These are phyloP conservation scores for Amoeboaphelidium occidentale DNA, from an alignment of 371 early-diverging fungal genomes.

Conservation along the genomic window DNA sequence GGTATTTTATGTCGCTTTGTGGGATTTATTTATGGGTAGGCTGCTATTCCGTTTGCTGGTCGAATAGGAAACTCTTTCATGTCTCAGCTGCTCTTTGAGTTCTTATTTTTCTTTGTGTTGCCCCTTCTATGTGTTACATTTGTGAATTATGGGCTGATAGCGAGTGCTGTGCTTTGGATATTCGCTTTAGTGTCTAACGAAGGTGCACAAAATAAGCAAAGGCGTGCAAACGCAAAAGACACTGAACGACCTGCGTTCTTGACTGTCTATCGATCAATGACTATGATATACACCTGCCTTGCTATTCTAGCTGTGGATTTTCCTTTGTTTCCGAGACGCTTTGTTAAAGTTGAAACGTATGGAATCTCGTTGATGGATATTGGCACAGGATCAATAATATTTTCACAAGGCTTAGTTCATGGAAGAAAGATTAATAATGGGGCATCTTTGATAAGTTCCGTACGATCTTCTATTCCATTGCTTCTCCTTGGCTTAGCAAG, in stretches of 20 bases:
- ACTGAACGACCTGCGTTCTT: constrained; percentile 43
- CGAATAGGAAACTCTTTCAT: constrained; percentile 4
- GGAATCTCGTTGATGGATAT: constrained; percentile 83
- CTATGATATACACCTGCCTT: constrained; percentile 27
- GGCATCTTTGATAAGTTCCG: constrained; percentile 7
- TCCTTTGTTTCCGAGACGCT: constrained; percentile 63
- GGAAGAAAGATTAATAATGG: too few relatives aligned
- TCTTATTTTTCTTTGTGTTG: constrained; percentile 4
- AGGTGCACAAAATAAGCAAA: neutral
- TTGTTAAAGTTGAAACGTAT: constrained; percentile 76
- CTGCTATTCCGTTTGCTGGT: constrained; percentile 8
- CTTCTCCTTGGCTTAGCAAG: constrained; percentile 44
- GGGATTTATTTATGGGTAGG: constrained; percentile 9
- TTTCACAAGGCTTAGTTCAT: constrained; percentile 48
- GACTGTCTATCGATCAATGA: constrained; percentile 35
- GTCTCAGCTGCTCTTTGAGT: constrained; percentile 3
- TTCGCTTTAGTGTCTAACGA: constrained; percentile 3
- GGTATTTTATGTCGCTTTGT: constrained; percentile 14
- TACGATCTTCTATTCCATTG: constrained; percentile 21
- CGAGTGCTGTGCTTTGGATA: neutral
- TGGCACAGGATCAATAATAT: constrained; percentile 59
- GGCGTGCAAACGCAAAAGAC: constrained; percentile 10
- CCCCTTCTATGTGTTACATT: neutral
- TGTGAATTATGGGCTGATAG: neutral
- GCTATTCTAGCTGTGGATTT: constrained; percentile 85